Base-by-base conservation (phyloP, 768 basidiomycete species). In the Kwoniella dejecticola region DNA sequence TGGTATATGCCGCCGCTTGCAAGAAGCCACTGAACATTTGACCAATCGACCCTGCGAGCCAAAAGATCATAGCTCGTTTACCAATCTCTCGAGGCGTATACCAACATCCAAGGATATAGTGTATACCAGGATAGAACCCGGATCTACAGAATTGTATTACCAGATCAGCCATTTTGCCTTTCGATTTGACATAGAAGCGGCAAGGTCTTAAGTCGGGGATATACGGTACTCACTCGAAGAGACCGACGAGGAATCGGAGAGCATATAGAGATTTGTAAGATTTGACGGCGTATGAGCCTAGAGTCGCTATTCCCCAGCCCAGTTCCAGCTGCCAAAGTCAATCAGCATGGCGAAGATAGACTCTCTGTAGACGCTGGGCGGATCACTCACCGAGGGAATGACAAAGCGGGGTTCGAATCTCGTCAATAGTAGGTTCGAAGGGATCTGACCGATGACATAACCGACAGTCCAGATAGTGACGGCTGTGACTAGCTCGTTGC, bases 231-330 rank as follows among this genome's bases (percentile, higher is more conserved):
- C 47, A 68, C 59, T 77, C 76, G 29, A 72, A 69, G 5, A 75
- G 61, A 2, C 76, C 76, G 17, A 77, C 70, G 17, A 77, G 55
- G 64, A 77, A 77, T 0, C 76, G 70, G n/a, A 71, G 46, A 23
- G 68, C 76, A 47, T 73, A 77, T 1, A 77, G 62, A 1, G 66
- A 33, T 36, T 63, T 42, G 46, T 64, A 63, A 23, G 60, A 53
- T 33, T 67, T 70, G 61, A 77, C 70, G 7, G 66, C 56, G 54
- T 73, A 75, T 3, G 67, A 64, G 1, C 59, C 71, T 1, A 77
- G 67, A 2, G 76, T 77, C 30, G 60, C 48, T 36, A 75, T 60
- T 5, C 71, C 70, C 76, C 76, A 77, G 2, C 66, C 64, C 21
- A 72, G 44, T 45, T 77, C 73, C 15, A 74, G 48, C 58, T 62